Base-by-base conservation (phyloP, 192 early-diverging fungal genomes). In the Gaertneriomyces sp. region DNA sequence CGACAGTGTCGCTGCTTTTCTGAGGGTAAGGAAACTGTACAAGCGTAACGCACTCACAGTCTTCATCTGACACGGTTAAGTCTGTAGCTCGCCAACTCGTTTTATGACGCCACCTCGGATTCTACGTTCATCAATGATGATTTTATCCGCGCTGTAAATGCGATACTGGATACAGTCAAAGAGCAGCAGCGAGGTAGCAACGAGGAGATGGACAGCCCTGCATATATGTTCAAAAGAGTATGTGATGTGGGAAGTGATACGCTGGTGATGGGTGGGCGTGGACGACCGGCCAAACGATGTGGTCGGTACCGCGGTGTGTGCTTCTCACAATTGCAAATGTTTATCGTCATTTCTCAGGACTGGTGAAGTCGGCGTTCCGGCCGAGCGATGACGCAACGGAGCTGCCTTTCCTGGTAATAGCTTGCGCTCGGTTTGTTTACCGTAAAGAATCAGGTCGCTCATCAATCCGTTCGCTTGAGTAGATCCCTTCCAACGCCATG, bases 1-100 rank as follows among this genome's bases (percentile, higher is more conserved):
- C 41, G 88, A 90, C 75, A 88, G 86, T 11, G 66, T 88, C 45
- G 81, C 79, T 0, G 80, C 87, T 12, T 90, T 89, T 25, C 69
- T 90, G 44, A 75, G 83, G 38, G 47, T 49, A 49, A 16, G 17
- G 12, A 2, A 12, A 12, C 47, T n/a, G 17, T 2, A 47, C 12
- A 2, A 49, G 47, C 17, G 47, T 16, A 49, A 49, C 47, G 17
- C 12, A 16, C 9, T 12, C 47, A 16, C 17, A 49, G 17, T 49
- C 2, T n/a, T 49, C 14, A 49, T 2, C 47, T 49, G 47, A 16
- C 14, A 49, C 17, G 0, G 12, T 16, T 49, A 2, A n/a, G 12
- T 16, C 2, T 16, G 14, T 49, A 56, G 54, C 46, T 88, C 2
- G 77, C 84, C 0, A 66, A 78, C 51, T 25, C 62, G 16, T 89